These are phyloP conservation scores for Metarhizium brunneum DNA, from an alignment of 2,329 filamentous ascomycete genomes.

Conservation along the genomic window DNA sequence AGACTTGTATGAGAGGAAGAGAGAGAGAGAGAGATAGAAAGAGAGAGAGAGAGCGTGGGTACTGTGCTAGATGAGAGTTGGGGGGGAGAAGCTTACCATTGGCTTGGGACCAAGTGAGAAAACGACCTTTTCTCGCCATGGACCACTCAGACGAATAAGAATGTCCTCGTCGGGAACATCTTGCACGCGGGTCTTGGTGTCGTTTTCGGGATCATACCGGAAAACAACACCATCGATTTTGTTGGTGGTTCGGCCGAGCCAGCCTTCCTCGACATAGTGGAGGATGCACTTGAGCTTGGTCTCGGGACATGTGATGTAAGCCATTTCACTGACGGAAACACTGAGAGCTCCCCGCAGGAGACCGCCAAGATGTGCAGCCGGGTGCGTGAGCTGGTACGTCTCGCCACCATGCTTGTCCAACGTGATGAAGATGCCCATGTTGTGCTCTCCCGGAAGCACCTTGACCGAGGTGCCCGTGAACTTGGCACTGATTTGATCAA, in stretches of 20 bases:
- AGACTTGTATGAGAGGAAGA: not conserved
- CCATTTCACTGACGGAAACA: conserved; percentile 82
- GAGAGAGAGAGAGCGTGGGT: not conserved
- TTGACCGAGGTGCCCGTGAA: conserved; percentile 94
- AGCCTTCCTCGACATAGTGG: conserved; percentile 89
- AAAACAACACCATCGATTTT: conserved; percentile 87
- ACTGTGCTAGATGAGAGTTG: not conserved
- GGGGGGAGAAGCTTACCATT: conserved; percentile 40
- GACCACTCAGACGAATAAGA: conserved; percentile 71
- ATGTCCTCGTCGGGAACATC: conserved; percentile 82
- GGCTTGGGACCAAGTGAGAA: conserved; percentile 52
- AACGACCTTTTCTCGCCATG: conserved; percentile 67
- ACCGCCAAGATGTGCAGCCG: conserved; percentile 84
- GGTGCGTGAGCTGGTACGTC: conserved; percentile 91
- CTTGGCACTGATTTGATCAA: conserved; percentile 93
- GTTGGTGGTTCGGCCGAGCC: conserved; percentile 86
- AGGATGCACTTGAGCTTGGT: conserved; percentile 87
- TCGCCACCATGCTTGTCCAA: conserved; percentile 73
- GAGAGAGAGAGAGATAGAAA: not conserved
- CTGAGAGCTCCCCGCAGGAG: conserved; percentile 79
- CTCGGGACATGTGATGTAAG: conserved; percentile 81
- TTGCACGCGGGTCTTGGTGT: conserved; percentile 68
- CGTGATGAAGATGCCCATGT: conserved; percentile 90
- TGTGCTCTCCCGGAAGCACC: conserved; percentile 85
- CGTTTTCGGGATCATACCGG: conserved; percentile 79